Evolutionary conservation across 768 basidiomycete species (phyloP), one percentile per base, ranked within the genome.

Genomic region (Termitomyces eurrhizus): DNA sequence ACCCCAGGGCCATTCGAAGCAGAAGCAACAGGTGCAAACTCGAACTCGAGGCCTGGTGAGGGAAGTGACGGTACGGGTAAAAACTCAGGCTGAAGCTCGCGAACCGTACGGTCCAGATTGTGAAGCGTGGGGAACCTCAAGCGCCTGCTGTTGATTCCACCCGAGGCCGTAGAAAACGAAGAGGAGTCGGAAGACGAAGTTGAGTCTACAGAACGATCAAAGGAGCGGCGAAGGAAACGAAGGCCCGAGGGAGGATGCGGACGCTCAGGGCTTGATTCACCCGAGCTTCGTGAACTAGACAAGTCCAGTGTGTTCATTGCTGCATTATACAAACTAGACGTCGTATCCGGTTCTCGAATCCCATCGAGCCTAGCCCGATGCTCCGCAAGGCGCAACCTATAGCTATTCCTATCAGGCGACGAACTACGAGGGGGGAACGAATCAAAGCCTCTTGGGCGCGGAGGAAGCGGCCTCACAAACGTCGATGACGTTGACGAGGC

Each of bases 41-140:
- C 60, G 6, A 70, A 65, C 35, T 66, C 66, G n/a, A 72, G 62
- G n/a, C 64, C 68, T 14, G 72, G 71, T 4, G 70, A 68, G 9
- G 69, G 70, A 24, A 69, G 63, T 6, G 63, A 64, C 6, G 67
- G 67, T 35, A 63, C 53, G 33, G 67, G 60, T 16, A 65, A 60
- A 35, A 54, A 60, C 8, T 60, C 56, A 48, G 32, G 29, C 57
- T 21, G 14, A 16, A 36, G 52, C 11, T 55, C 54, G n/a, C 54
- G 54, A 33, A 26, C 8, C 7, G 39, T 11, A 54, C 26, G 52
- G 12, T 54, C 53, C 39, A 32, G 18, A 32, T n/a, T 29, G 6
- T 54, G 26, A 7, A n/a, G 39, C 16, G 24, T 26, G 4, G 52
- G 52, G 14, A 55, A 44, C 41, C 41, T 44, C 7, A 3, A 55